Evolutionary conservation across 2,329 filamentous ascomycete species (phyloP), one percentile per base, ranked within the genome.

Genomic region (Aaosphaeria arxii): DNA sequence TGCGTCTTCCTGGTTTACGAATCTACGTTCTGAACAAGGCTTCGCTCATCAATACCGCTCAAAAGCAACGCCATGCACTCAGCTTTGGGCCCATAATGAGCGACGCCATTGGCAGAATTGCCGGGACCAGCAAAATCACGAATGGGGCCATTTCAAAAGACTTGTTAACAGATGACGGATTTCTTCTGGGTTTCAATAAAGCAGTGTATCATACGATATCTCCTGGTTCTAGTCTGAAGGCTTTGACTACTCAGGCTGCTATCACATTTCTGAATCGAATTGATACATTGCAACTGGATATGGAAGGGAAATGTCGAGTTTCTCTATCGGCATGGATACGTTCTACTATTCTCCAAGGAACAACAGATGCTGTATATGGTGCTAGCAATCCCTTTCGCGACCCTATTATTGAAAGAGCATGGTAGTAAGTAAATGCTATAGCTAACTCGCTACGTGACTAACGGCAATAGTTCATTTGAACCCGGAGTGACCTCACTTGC

Each of bases 21-120:
- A 62, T 72, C 46, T 74, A 74, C 39, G 57, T 74, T 6, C 58
- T 72, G 7, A 70, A 64, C 1, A 62, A 56, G 4, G 55, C 62
- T 0, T 55, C 63, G 1, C 57, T 74, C 38, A 61, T 74, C 35
- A 54, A 62, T 17, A 45, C 44, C 1, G 61, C 70, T 5, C 70
- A 74, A 47, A 67, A 67, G 31, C 63, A 68, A 46, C 55, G 59
- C 44, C 65, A 61, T 40, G 53, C 42, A 2, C 53, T 74, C 7
- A 63, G 70, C 0, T 74, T 74, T 46, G 60, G 59, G 7, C 68
- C 69, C 3, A 62, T 74, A 11, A 58, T 64, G 42, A 67, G 63
- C 33, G 62, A 64, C 35, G 63, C 69, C 17, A 56, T 63, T 6
- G 55, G 61, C n/a, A 56, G 45, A 1, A 61, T 70, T 40, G 66